Evolutionary conservation across 345 rosid species (phyloP), one percentile per base, ranked within the genome.

Genomic region (Excoecaria cochinchinensis): DNA sequence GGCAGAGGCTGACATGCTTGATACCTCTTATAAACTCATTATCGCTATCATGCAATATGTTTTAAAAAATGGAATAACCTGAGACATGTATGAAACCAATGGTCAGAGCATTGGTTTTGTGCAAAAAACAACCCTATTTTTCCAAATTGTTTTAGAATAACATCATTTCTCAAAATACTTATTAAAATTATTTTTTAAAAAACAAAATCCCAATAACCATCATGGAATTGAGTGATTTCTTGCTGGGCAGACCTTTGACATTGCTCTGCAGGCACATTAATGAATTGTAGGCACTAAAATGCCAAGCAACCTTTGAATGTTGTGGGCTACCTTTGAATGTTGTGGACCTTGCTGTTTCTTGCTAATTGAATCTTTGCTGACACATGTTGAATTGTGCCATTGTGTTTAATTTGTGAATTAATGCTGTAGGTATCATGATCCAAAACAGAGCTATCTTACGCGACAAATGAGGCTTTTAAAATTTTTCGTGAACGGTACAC

Each of bases 401-500:
- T 50, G n/a, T 44, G 52, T 44, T 31, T 69, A 56, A 50, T 42
- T 69, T 81, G 40, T 72, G 40, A 22, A 68, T 77, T 42, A 61
- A 66, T 81, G 61, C 65, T 76, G 75, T 73, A 95, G 99, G 82
- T 95, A 93, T 78, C 86, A 89, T 15, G 99, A 95, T 88, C 98
- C 99, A 68, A 92, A 88, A 90, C 98, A n/a, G 96, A 96, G 36
- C 78, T 86, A 61, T 89, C 96, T 58, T 93, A 92, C 82, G 96
- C 99, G 39, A 95, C 93, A 17, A 87, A 64, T 73, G 98, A 91
- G 80, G 98, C 96, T 72, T 95, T 93, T 79, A 91, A 87, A 86
- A 89, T 87, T 63, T 85, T 95, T 70, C 87, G 94, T 5, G 86
- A 91, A 83, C 86, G 98, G 98, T 95, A 80, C 19, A 22, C 21